Base-by-base conservation (phyloP, 176 grass and related monocot genomes). In the Neostapfia colusana region DNA sequence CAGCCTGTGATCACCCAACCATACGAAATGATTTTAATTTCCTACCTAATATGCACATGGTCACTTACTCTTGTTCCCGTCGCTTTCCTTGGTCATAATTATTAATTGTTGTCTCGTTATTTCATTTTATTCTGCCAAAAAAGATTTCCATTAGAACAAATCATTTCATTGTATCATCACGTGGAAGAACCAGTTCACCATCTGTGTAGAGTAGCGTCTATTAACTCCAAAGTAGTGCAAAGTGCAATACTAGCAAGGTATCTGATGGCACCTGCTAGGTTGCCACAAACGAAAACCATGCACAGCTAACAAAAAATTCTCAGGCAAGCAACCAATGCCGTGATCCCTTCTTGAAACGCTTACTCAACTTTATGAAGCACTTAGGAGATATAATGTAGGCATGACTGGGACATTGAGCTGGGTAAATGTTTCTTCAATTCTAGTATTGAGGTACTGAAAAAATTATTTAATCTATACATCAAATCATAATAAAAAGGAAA, bases 11-110 rank as follows among this genome's bases (percentile, higher is more conserved):
- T 35, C 34, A 15, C 62, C 24, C 41, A 74, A 35, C 62, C 74
- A 44, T 68, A 88, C 31, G 70, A 70, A 75, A 63, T 35, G 60
- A 40, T 87, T 24, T 78, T 79, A 42, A 77, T 80, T 84, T 75
- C 55, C 64, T 58, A 84, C 86, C 86, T 65, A 84, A 88, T 75
- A 40, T 11, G 63, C 81, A 80, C 81, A 88, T 80, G 64, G n/a
- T 70, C 55, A 37, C 14, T 51, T 67, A 39, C 27, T 58, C 40
- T 49, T 61, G 25, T 38, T 54, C 63, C 58, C 36, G 65, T 18
- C 10, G 20, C 75, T 83, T 54, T 78, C 15, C 34, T 21, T 66
- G 3, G 13, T 53, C 8, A 21, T 53, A 18, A 38, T 38, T 37
- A 41, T 5, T 23, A 37, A 14, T 37, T 3, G 31, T 16, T 24